phyloP scores from a whole-genome alignment of 441 rosid genomes.

The Gossypium aridum region DNA sequence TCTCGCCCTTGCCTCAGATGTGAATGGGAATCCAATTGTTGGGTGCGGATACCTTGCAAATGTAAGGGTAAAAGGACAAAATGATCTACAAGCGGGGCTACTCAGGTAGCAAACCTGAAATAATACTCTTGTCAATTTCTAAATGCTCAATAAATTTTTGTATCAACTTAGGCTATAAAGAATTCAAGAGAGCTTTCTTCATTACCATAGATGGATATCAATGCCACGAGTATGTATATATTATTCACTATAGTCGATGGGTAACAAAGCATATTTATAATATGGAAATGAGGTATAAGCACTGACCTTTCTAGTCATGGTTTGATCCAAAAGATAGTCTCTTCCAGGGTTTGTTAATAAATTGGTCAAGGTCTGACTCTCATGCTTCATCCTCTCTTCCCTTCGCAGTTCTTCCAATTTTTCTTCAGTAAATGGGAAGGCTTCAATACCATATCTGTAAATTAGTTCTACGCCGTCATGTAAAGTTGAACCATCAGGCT shows the following conservation, averaged over 20 bases:
- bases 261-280: background rate
- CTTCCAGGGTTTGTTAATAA: constrained; percentile 29
- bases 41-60: background rate
- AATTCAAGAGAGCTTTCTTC: background rate
- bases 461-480: constrained; percentile 39
- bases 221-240: background rate
- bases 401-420: constrained; percentile 37
- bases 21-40: background rate
- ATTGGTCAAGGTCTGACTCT: constrained; percentile 36
- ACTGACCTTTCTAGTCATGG: constrained; percentile 30
- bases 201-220: background rate
- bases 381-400: constrained; percentile 43
- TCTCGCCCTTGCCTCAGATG: background rate
- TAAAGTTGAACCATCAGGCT: constrained; percentile 32
- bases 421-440: constrained; percentile 48
- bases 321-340: constrained; percentile 37
- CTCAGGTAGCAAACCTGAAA: background rate
- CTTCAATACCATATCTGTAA: constrained; percentile 37
- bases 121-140: background rate
- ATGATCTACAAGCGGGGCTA: constrained; percentile 3
- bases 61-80: background rate
- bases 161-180: background rate
- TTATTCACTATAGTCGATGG: background rate
- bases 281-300: background rate
- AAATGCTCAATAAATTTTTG: background rate